These are phyloP conservation scores for Crepidotus variabilis DNA, from an alignment of 768 basidiomycete genomes.

Conservation along the genomic window DNA sequence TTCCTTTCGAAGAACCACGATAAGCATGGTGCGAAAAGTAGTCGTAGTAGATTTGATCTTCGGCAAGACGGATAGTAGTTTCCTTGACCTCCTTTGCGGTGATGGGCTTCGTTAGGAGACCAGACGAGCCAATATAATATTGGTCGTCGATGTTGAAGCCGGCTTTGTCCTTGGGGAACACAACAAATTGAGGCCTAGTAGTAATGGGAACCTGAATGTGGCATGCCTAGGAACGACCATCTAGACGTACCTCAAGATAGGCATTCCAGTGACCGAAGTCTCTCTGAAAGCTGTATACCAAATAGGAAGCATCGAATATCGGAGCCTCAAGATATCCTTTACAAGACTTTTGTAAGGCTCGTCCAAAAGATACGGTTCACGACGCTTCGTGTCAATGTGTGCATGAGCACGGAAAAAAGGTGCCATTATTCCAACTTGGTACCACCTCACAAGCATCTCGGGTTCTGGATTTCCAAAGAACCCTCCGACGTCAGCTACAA, in stretches of 20 bases:
- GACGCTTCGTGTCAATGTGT: constrained; percentile 95
- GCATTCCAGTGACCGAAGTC: constrained; percentile 74
- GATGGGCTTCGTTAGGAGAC: constrained; percentile 89
- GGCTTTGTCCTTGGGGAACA: constrained; percentile 83
- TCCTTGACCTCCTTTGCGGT: constrained; percentile 68
- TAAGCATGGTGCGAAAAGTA: constrained; percentile 76
- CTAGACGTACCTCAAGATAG: constrained; percentile 67
- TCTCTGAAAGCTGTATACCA: constrained; percentile 99
- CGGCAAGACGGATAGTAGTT: constrained; percentile 78
- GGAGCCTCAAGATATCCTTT: constrained; percentile 70
- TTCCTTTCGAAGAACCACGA: constrained; percentile 62
- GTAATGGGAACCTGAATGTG: neutral
- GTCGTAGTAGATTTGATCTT: constrained; percentile 94
- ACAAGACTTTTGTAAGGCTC: constrained; percentile 86
- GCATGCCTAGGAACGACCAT: neutral
- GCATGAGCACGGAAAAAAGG: constrained; percentile 99
- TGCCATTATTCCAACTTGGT: constrained; percentile 90
- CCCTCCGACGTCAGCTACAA: constrained; percentile 91
- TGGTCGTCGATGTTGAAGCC: constrained; percentile 94
- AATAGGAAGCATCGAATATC: constrained; percentile 84
- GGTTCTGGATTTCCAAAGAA: constrained; percentile 97
- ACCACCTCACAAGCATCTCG: constrained; percentile 97
- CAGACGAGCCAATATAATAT: constrained; percentile 85
- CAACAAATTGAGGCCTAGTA: constrained; percentile 87
- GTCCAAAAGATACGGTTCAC: constrained; percentile 91